Base-by-base conservation (phyloP, 2,329 filamentous ascomycete species). In the Aspergillus udagawae region DNA sequence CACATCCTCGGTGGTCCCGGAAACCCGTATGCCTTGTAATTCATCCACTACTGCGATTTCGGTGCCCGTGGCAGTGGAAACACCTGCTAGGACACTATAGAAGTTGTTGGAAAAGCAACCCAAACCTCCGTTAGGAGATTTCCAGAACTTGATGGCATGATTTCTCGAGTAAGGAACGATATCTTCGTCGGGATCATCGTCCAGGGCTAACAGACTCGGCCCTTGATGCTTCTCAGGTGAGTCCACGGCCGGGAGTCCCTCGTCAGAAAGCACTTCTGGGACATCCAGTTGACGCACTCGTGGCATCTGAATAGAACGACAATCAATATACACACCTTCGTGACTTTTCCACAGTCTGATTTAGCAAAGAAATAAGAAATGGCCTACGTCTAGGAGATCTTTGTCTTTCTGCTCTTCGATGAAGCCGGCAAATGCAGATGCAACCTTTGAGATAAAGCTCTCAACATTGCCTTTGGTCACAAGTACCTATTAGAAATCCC, bases 341-440 rank as follows among this genome's bases (percentile, higher is more conserved):
- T 38, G 32, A 38, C 5, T 2, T 38, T 17, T 38, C 5, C 29
- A n/a, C 10, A 54, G 28, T 10, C 41, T n/a, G 20, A 28, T 35
- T 35, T 35, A 35, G 4, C 32, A 35, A 28, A 23, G 20, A 6
- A 29, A 48, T 29, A 8, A 8, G 3, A 17, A 3, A 14, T 38
- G n/a, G 29, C 68, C 41, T 60, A 73, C 70, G 59, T 73, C 70
- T n/a, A 73, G 53, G 10, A 71, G 51, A 48, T 73, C 67, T 55
- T 71, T 71, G 47, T 64, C 61, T 35, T 62, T 67, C 44, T 73
- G 65, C 5, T 63, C 60, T 5, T 72, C 69, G 32, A 73, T 66
- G 45, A 68, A 67, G 28, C 56, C 51, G 4, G 63, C 60, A 17
- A 70, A 49, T 7, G 63, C 27, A 1, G 29, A 49, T 1, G 63